phyloP scores from a whole-genome alignment of 371 early-diverging fungal genomes.

The Apophysomyces variabilis region DNA sequence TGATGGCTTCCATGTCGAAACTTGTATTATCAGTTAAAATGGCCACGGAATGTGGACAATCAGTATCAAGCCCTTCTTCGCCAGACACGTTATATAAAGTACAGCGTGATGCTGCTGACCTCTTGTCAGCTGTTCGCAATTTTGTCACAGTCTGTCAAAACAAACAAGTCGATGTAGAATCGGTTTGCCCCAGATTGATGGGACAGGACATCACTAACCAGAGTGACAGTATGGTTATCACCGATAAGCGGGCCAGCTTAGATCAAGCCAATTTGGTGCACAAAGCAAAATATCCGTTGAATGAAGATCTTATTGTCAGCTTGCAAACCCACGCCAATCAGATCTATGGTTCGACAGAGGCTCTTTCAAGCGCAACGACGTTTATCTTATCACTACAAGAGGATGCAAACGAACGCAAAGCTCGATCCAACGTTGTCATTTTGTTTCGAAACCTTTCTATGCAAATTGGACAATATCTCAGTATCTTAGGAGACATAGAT shows the following conservation, averaged over 20 bases:
- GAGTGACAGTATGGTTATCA: neutral
- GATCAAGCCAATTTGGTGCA: slow-evolving; percentile 15
- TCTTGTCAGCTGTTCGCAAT: slow-evolving; percentile 75
- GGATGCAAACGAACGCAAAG: slow-evolving; percentile 6
- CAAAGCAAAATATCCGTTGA: slow-evolving; percentile 45
- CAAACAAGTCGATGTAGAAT: slow-evolving; percentile 37
- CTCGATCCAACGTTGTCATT: slow-evolving; percentile 32
- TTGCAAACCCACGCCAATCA: slow-evolving; percentile 53
- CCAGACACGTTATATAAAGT: slow-evolving; percentile 32
- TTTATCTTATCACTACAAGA: slow-evolving; percentile 26
- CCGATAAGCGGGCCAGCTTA: slow-evolving; percentile 10
- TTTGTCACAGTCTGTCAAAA: slow-evolving; percentile 59
- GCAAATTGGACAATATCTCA: slow-evolving; percentile 41
- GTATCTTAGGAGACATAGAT: slow-evolving; percentile 35
- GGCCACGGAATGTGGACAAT: slow-evolving; percentile 56
- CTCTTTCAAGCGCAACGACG: slow-evolving; percentile 38
- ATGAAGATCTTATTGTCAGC: slow-evolving; percentile 52
- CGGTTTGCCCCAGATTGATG: slow-evolving; percentile 40
- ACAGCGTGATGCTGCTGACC: slow-evolving; percentile 58
- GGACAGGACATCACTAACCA: neutral
- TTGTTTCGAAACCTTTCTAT: slow-evolving; percentile 45
- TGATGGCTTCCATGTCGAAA: slow-evolving; percentile 80
- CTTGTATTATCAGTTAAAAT: slow-evolving; percentile 81
- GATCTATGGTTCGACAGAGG: slow-evolving; percentile 48
- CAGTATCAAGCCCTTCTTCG: slow-evolving; percentile 70